Percentiles rank a stretch among this genome's conserved stretches.
phyloP scores from a whole-genome alignment of 1,284 basidiomycete genomes.

The Puccinia horiana region DNA sequence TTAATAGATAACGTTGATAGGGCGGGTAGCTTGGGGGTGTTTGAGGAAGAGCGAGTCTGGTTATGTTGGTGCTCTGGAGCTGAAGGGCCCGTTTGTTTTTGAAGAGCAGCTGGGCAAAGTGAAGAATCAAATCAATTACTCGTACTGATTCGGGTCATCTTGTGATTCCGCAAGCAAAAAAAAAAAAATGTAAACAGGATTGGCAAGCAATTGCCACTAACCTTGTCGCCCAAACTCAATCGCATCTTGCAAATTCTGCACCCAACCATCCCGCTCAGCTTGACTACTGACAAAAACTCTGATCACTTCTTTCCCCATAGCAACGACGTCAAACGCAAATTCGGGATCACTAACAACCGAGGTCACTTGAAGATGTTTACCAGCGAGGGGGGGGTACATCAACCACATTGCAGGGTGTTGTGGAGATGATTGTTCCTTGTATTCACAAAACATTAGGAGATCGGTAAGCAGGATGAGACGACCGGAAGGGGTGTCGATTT shows the following conservation, averaged over 20 bases:
- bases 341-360: slow-evolving; percentile 50
- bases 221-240: slow-evolving; percentile 30
- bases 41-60: neutral
- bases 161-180: neutral
- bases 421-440: slow-evolving; percentile 11
- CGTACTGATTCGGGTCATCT: neutral
- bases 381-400: slow-evolving; percentile 90
- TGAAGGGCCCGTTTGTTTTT: neutral
- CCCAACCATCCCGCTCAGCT: slow-evolving; percentile 34
- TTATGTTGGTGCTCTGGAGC: neutral
- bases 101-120: neutral
- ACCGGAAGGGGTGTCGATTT: slow-evolving; percentile 55
- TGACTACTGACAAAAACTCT: slow-evolving; percentile 63
- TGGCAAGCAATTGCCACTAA: slow-evolving; percentile 23
- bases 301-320: slow-evolving; percentile 86
- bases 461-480: slow-evolving; percentile 61
- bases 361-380: slow-evolving; percentile 72
- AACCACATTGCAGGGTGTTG: slow-evolving; percentile 78
- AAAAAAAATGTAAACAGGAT: no score
- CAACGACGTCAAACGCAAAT: slow-evolving; percentile 71
- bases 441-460: slow-evolving; percentile 60
- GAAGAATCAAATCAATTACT: neutral
- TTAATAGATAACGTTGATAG: neutral
- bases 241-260: slow-evolving; percentile 27
- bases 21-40: neutral